Base-by-base conservation (phyloP, 2,329 filamentous ascomycete species). In the Sporothrix pallida region DNA sequence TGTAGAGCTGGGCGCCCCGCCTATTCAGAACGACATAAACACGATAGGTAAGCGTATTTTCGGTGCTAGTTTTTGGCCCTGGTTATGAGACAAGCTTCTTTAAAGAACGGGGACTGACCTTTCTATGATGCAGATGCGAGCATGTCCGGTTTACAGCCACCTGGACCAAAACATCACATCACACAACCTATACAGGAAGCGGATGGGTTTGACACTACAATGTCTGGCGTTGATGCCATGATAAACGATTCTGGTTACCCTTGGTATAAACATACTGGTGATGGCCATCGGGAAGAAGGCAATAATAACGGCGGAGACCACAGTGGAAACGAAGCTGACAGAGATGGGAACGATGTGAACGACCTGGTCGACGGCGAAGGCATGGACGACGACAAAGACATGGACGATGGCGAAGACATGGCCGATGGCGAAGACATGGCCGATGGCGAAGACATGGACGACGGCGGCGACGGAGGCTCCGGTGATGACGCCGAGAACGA, bases 201-300 rank as follows among this genome's bases (percentile, higher is more conserved):
- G 78, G 77, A 81, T 67, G 89, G 92, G 74, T 85, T 91, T 77
- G 92, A 94, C 80, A 89, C 89, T 70, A 83, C 87, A 46, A 94
- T 95, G 90, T 90, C 89, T 68, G 91, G 92, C 74, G 89, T 87
- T 46, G 90, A 91, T 74, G 90, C 89, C 74, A 84, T 79, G 65
- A 81, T 77, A 63, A 81, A 84, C 42, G 80, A 86, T 37, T 2
- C 23, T 3, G 37, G 50, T 10, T 1, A 50, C 17, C 20, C 72
- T 1, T 9, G 26, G 9, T 42, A 56, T 20, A 42, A 62, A 3
- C 20, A 52, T 4, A 17, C 72, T 15, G 69, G 82, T 58, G 83
- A 82, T 70, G 83, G 83, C 68, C 82, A 37, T 37, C 31, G 31
- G 31, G 31, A 85, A 23, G 82, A 86, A 23, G 83, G 86, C 2